Base-by-base conservation (phyloP, 1,284 basidiomycete genomes). In the Anthracocystis walkeri region DNA sequence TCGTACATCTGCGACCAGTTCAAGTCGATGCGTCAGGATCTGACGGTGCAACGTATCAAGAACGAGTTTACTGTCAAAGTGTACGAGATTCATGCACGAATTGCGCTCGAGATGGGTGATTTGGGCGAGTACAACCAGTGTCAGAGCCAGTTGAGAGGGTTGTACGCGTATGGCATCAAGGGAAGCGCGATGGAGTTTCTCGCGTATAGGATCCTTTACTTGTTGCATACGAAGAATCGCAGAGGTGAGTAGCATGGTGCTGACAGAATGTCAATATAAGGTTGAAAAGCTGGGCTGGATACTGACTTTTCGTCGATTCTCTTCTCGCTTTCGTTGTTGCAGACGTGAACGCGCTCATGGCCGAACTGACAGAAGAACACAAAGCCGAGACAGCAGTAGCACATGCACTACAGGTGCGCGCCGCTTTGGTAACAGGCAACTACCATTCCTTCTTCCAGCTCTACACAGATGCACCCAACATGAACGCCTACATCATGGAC, bases 71-170 rank as follows among this genome's bases (percentile, higher is more conserved):
- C 97, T 0, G 95, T 96, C 38, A 90, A 92, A 86, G 96, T 98
- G 12, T 99, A 99, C 85, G 97, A 99, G 86, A 97, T 95, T 50
- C 97, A 99, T 87, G 97, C 94, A 25, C 91, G 97, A 29, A 97
- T 99, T 87, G 97, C 97, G 46, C 87, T 97, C 27, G 94, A 97
- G 88, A 92, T 91, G 94, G 91, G 90, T 83, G 97, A 99, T 85
- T 92, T 99, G 88, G 95, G 97, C 80, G 97, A 99, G 89, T 99
- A 97, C 86, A 99, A 98, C 86, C 93, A 96, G 86, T 99, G 97
- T 87, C 95, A 97, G 86, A 92, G 92, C 41, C 92, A 94, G 84
- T 87, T 99, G 53, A 92, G 93, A 81, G 90, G 90, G 59, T 90
- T 99, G 35, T 99, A 99, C 86, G 94, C 96, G 80, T 90, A 94